Base-by-base conservation (phyloP, 2,329 filamentous ascomycete genomes). In the Dactylellina sp. region DNA sequence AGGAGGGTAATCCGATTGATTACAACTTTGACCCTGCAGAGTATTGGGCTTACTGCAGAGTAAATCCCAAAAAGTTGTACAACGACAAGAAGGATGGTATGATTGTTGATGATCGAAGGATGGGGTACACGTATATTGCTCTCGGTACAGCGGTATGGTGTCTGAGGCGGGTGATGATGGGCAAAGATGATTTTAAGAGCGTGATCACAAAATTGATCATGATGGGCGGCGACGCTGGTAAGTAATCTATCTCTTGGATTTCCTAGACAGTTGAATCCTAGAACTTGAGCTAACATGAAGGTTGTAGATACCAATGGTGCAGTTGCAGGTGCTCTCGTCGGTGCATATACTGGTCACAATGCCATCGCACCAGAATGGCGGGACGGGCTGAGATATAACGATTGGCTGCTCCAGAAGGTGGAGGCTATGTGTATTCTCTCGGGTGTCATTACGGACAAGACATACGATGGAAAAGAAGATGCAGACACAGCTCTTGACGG, bases 111-210 rank as follows among this genome's bases (percentile, higher is more conserved):
- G 82, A 84, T 4, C 76, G 77, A 24, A 81, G 82, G 76, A 85
- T 86, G 49, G 85, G 85, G 2, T 86, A 86, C 70, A 84, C 85
- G 24, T 86, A 85, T 78, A 86, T 86, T 78, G 83, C 83, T 2
- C 81, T 86, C 11, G 85, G 84, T 0, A 81, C 84, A 0, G 84
- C 84, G 0, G 79, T 86, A 9, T 75, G 84, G 16, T 78, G 82
- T 9, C 78, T 86, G 7, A 80, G 85, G 1, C 76, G 82, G 16
- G 83, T 82, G 0, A 83, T 86, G 75, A 79, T 81, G 4, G 79
- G 79, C 56, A 64, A 79, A 12, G 75, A 75, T 56, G 49, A 65
- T 86, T 86, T 72, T 84, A 86, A 77, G 78, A 81, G 4, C 79
- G 85, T 9, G 16, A 84, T 86, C 11, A 84, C 82, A 0, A 80